Conservation (phyloP, 2,329 filamentous ascomycete species). For the Monilinia polystroma region DNA sequence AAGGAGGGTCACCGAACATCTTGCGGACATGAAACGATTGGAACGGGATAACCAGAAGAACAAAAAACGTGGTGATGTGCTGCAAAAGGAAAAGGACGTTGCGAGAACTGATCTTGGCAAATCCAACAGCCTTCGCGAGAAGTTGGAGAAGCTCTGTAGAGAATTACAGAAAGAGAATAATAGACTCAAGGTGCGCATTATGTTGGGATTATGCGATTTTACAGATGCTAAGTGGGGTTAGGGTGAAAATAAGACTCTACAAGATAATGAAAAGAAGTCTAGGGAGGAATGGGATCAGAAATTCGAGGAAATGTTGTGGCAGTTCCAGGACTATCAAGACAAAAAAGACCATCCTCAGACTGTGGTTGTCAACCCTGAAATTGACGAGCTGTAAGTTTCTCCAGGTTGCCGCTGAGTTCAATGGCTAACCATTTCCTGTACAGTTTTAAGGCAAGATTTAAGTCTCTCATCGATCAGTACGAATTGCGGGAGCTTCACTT, state of each 20-base stretch:
- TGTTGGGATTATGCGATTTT: slow-evolving; percentile 15
- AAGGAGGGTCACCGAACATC: slow-evolving; percentile 85
- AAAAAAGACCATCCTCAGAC: slow-evolving; percentile 81
- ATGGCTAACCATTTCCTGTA: slow-evolving; percentile 46
- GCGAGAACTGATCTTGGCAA: slow-evolving; percentile 86
- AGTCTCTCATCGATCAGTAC: slow-evolving; percentile 94
- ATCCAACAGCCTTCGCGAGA: slow-evolving; percentile 88
- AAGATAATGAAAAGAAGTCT: slow-evolving; percentile 80
- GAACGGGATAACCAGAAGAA: slow-evolving; percentile 94
- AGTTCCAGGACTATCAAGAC: slow-evolving; percentile 85
- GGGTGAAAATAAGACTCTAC: slow-evolving; percentile 91
- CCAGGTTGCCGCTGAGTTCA: slow-evolving; percentile 21
- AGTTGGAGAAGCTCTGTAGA: slow-evolving; percentile 91
- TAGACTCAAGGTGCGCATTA: slow-evolving; percentile 76
- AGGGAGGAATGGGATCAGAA: slow-evolving; percentile 82
- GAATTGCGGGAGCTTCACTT: slow-evolving; percentile 94
- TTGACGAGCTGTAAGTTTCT: slow-evolving; percentile 73
- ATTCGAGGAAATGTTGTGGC: slow-evolving; percentile 74
- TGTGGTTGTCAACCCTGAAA: slow-evolving; percentile 78
- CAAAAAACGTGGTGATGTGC: slow-evolving; percentile 88
- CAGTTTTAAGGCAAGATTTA: slow-evolving; percentile 83
- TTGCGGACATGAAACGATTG: slow-evolving; percentile 92
- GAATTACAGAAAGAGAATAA: slow-evolving; percentile 97
- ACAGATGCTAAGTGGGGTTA: slow-evolving; percentile 41
- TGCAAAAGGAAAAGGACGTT: slow-evolving; percentile 96